Evolutionary conservation across 2,329 filamentous ascomycete species (phyloP), one percentile per base, ranked within the genome.

Genomic region (Beauveria medogensis): DNA sequence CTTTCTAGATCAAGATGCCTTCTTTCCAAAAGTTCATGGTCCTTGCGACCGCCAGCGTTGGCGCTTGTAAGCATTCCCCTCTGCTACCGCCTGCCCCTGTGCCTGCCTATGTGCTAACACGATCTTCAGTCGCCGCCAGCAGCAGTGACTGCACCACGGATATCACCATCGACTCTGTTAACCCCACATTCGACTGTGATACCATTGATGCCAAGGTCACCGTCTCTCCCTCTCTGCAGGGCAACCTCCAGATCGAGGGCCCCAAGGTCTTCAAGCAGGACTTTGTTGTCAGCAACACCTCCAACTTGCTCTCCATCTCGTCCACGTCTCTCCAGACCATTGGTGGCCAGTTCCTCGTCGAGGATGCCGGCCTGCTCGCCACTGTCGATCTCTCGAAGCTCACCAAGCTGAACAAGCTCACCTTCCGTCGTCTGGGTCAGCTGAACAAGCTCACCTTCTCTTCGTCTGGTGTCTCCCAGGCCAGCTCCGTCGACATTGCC

Each of bases 341-440:
- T 70, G 82, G 80, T 53, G 86, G 88, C 54, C 75, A 73, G n/a
- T 92, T 97, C 79, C 74, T 77, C 62, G 78, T 97, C 65, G 77
- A 82, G 67, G 84, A 84, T 66, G 79, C 91, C 61, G 90, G 87
- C 64, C 77, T 84, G 41, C 81, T 99, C 60, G 84, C 82, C 67
- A 82, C 78, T 60, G 79, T 97, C 63, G 78, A 75, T 66, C 87
- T 96, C 77, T 77, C 81, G 62, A 69, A 77, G 28, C 85, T 99
- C 62, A 81, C 75, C 64, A 76, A 77, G 40, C 86, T 95, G 64
- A 82, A 83, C 66, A 75, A 77, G 62, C 87, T 97, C 73, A 75
- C 82, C 66, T 92, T 89, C 82, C 78, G 82, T 62, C 88, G 89
- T 67, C 84, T 97, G 47, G 87, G 87, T 64, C 79, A 75, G 71